Base-by-base conservation (phyloP, 495 filamentous ascomycete species). In the Gamarada debralockiae region DNA sequence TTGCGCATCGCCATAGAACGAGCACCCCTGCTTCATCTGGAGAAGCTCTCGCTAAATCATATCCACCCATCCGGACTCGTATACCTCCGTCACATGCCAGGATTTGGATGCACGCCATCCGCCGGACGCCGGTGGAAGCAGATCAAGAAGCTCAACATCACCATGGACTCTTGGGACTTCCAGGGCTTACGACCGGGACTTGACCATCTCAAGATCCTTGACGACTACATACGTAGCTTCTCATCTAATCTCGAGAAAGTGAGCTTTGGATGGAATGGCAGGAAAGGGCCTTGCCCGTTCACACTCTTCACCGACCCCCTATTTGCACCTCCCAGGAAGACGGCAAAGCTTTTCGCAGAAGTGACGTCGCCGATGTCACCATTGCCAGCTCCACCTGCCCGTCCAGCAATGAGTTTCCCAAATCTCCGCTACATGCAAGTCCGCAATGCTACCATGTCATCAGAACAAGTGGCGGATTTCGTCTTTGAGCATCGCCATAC, bases 1-100 rank as follows among this genome's bases (percentile, higher is more conserved):
- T 66, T 91, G 41, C 83, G 88, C 44, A 87, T 92, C 52, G 83
- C 87, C 1, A 66, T 91, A 12, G 87, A 91, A 64, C 79, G 82
- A 42, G 76, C 80, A 8, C 76, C 78, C 1, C 70, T 91, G 27
- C 71, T 55, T 36, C 70, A 67, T 31, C 75, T 92, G 1, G 70
- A 73, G 27, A 80, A 79, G 23, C 74, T 93, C 4, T 82, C 84
- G 3, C 70, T 92, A 14, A 71, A 77, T 7, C 75, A 77, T 1
- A 77, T 92, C 9, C 87, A 90, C 52, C 81, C 87, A 0, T 79
- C 77, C 1, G 82, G 79, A 3, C 74, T 89, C 33, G 73, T 84
- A 50, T 90, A 91, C 61, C 72, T 92, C n/a, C 79, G 82, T 42
- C 77, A 80, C 53, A 65, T 72, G 49, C 75, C 78, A 44, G 84